Conservation (phyloP, 2,329 filamentous ascomycete genomes). For the Balansia obtecta region DNA sequence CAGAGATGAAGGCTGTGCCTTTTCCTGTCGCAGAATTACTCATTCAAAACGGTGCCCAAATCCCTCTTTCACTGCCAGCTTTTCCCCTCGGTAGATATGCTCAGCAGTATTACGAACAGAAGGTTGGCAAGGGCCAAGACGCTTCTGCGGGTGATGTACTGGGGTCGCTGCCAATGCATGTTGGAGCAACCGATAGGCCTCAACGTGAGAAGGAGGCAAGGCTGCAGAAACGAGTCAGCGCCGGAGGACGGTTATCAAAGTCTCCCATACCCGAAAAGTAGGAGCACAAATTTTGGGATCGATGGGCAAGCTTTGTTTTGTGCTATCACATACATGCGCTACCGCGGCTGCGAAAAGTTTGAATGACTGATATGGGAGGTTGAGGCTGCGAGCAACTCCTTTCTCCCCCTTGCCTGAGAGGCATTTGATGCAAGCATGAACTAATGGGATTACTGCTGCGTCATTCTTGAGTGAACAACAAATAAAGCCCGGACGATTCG, state of each 20-base stretch:
- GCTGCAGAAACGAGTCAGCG: conserved; percentile 68
- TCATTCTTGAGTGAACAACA: not conserved
- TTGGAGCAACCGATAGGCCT: conserved; percentile 33
- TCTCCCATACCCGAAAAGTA: conserved; percentile 51
- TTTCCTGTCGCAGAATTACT: conserved; percentile 88
- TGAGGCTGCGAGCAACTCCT: not conserved
- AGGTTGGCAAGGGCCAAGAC: conserved; percentile 35
- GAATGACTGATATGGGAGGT: not conserved
- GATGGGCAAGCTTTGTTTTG: conserved; percentile 24
- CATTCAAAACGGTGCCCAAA: conserved; percentile 84
- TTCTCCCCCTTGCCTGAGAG: not conserved
- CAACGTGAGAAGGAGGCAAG: conserved; percentile 54
- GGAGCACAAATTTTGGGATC: conserved; percentile 29
- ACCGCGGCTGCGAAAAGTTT: conserved; percentile 14
- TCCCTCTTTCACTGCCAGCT: conserved; percentile 61
- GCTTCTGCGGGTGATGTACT: conserved; percentile 42
- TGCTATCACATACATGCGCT: conserved; percentile 23
- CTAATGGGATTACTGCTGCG: not conserved
- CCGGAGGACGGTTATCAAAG: conserved; percentile 59
- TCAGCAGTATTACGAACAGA: conserved; percentile 75
- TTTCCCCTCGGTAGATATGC: conserved; percentile 76
- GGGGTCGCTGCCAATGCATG: conserved; percentile 42
- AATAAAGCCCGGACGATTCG: not conserved
- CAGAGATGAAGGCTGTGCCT: conserved; percentile 43
- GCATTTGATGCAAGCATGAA: not conserved